Conservation (phyloP, 1,139 yeast species). For the Candida pseudoviswanathii region DNA sequence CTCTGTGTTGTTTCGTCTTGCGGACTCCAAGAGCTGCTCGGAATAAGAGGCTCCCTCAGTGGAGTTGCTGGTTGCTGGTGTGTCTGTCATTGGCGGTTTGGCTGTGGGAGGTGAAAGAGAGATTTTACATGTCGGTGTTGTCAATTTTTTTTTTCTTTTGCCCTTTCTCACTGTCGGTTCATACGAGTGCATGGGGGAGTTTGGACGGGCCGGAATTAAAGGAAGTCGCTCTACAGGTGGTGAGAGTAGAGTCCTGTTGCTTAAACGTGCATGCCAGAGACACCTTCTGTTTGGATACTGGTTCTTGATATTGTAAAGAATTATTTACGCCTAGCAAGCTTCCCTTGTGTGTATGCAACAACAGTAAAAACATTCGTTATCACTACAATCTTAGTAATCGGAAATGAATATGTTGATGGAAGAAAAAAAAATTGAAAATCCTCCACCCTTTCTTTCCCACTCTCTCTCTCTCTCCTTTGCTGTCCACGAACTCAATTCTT, state of each 20-base stretch:
- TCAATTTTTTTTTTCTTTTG: background rate
- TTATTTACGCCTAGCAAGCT: no score
- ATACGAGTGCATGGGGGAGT: background rate
- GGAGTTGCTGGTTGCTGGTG: constrained; percentile 2
- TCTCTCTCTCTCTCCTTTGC: background rate
- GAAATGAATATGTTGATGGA: background rate
- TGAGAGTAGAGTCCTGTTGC: no score
- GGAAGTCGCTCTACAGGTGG: no score
- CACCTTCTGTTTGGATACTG: no score
- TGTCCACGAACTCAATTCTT: background rate
- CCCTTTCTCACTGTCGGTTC: background rate
- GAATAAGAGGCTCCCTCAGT: constrained; percentile 68
- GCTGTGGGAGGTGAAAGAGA: background rate
- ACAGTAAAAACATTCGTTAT: background rate
- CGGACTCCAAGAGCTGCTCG: constrained; percentile 84
- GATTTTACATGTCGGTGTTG: background rate
- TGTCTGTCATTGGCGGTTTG: constrained; percentile 4
- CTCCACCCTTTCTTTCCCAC: background rate
- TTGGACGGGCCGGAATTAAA: no score
- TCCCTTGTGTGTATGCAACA: background rate
- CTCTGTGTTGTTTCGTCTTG: constrained; percentile 86
- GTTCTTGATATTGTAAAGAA: no score
- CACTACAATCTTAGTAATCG: constrained; percentile 1
- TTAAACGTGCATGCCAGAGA: no score
- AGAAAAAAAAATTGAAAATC: background rate